phyloP scores from a whole-genome alignment of 129 eudicot genomes.

The Pulicaria dysenterica region DNA sequence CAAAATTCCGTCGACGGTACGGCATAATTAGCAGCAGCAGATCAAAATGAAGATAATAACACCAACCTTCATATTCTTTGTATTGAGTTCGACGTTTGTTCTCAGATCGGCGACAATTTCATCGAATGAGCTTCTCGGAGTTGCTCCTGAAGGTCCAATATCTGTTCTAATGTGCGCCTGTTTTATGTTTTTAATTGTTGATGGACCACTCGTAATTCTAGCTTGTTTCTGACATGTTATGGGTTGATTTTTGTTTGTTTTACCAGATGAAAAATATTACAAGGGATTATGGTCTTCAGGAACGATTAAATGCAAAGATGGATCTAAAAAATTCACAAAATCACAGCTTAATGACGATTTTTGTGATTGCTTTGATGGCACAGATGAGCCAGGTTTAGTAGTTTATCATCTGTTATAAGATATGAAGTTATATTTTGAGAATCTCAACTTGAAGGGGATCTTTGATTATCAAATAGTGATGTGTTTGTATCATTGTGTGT shows the following conservation, averaged over 20 bases:
- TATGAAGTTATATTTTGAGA: constrained; percentile 4
- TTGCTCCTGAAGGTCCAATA: constrained; percentile 39
- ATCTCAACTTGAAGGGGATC: background rate
- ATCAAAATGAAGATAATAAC: constrained; percentile 26
- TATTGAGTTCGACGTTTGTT: constrained; percentile 18
- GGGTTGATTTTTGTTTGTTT: constrained; percentile 5
- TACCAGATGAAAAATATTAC: constrained; percentile 68
- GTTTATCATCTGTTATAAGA: background rate
- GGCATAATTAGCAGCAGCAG: constrained; percentile 16
- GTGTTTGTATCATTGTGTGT: background rate
- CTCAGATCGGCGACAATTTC: constrained; percentile 25
- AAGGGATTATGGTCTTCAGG: constrained; percentile 42
- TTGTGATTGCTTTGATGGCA: constrained; percentile 90
- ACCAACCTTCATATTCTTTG: constrained; percentile 15
- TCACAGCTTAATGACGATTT: constrained; percentile 84
- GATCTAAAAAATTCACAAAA: constrained; percentile 67
- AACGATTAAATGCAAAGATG: constrained; percentile 74
- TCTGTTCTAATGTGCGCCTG: constrained; percentile 28
- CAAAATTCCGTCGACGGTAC: background rate
- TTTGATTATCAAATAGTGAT: background rate
- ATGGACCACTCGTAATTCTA: background rate
- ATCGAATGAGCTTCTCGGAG: constrained; percentile 30
- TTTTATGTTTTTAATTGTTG: constrained; percentile 5
- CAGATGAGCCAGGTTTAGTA: constrained; percentile 89
- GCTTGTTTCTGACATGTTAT: background rate